These are phyloP conservation scores for Solanum pimpinellifolium DNA, from an alignment of 257 asterid genomes.

Conservation along the genomic window DNA sequence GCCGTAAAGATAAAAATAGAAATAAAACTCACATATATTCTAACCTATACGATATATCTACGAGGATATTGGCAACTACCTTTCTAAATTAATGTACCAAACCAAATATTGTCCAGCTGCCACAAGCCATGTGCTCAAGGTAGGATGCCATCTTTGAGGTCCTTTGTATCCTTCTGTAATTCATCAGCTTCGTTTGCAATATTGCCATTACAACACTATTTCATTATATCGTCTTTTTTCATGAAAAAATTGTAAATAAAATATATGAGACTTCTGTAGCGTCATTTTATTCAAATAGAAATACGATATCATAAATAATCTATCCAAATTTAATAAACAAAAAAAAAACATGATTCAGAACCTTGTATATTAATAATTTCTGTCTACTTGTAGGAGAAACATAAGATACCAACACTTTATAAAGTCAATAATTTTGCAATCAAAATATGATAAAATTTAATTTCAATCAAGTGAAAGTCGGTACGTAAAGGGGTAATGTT, in stretches of 20 bases:
- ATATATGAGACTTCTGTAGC: background rate
- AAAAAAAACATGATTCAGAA: background rate
- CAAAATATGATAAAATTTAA: background rate
- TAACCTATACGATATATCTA: background rate
- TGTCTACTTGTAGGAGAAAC: background rate
- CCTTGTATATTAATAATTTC: background rate
- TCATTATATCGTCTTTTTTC: background rate
- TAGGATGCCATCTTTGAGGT: background rate
- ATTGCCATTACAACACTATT: background rate
- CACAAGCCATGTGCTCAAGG: background rate
- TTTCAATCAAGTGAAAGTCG: background rate
- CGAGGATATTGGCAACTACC: background rate
- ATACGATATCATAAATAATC: too few relatives aligned
- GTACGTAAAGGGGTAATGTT: background rate
- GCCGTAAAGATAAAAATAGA: too few relatives aligned
- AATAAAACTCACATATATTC: too few relatives aligned
- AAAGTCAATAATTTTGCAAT: background rate
- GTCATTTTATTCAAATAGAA: background rate
- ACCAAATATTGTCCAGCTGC: background rate
- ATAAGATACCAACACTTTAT: background rate
- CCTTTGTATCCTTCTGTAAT: background rate
- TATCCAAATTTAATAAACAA: background rate
- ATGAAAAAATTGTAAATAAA: background rate
- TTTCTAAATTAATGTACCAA: background rate
- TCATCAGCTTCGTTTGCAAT: background rate